Evolutionary conservation across 805 yeast species (phyloP), one percentile per base, ranked within the genome.

Genomic region (Candida khao-thaluensis): DNA sequence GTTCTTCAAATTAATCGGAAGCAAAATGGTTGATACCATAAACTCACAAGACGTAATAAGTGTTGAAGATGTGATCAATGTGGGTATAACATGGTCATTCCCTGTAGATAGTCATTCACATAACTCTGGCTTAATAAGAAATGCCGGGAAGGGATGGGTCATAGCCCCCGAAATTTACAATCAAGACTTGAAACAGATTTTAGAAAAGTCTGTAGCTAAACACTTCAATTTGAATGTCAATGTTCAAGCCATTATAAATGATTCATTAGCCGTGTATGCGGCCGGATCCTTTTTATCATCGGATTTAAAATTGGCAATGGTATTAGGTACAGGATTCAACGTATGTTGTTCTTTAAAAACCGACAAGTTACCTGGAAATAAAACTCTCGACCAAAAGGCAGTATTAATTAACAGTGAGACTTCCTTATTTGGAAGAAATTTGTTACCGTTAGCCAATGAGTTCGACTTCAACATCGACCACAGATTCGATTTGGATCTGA

Each of bases 251-350:
- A 69, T 82, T 26, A 61, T 81, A 21, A 82, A 82, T 54, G 89
- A 79, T 51, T 75, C 85, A 1, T 69, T 79, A n/a, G 81, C 85
- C 0, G 85, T 81, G 0, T 76, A 71, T 52, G 60, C 81, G 8
- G 72, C 85, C 0, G 81, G 81, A 7, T 43, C 61, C 2, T 68
- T 71, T 38, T 43, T 62, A 41, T 67, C 64, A 41, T 48, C 54
- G 14, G 47, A 51, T 43, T 59, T 66, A 48, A 52, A 60, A 40
- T 49, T 81, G 31, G 83, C 85, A 0, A 47, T 82, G 47, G 84
- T 82, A 3, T 56, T 82, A 36, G 89, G 90, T 1, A 82, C 90
- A 2, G 90, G 90, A 1, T 57, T 77, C 38, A 82, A 82, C 49
- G 56, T 77, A 24, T 77, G 79, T 59, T 64, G 77, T 60, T 49